These are phyloP conservation scores for Nymphaea thermarum DNA, from an alignment of 164 flowering plant genomes.

Conservation along the genomic window DNA sequence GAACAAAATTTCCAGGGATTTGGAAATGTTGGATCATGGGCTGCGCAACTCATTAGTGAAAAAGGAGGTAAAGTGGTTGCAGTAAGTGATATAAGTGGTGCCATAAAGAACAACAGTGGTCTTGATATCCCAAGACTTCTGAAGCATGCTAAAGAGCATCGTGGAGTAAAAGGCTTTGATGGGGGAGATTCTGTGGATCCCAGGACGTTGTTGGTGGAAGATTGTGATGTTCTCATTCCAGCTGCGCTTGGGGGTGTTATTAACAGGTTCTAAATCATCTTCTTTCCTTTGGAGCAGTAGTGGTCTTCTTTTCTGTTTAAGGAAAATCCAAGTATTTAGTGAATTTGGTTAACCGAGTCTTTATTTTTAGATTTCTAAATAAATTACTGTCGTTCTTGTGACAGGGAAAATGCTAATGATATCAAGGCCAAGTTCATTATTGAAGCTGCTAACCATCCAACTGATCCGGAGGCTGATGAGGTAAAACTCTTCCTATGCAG, in stretches of 20 bases:
- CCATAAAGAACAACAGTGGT: slow-evolving; percentile 71
- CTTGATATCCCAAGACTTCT: slow-evolving; percentile 59
- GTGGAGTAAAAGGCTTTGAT: slow-evolving; percentile 70
- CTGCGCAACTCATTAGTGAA: slow-evolving; percentile 65
- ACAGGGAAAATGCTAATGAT: slow-evolving; percentile 82
- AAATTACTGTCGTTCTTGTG: too few relatives aligned
- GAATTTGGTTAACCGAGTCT: neutral
- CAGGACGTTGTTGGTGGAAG: slow-evolving; percentile 60
- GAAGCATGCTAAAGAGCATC: slow-evolving; percentile 41
- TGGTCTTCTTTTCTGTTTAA: neutral
- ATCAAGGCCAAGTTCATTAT: slow-evolving; percentile 82
- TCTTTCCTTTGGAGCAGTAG: neutral
- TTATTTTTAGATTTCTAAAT: neutral
- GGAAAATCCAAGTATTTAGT: neutral
- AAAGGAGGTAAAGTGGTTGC: slow-evolving; percentile 81
- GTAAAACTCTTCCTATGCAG: slow-evolving; percentile 16
- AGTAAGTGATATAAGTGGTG: slow-evolving; percentile 77
- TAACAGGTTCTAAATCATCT: slow-evolving; percentile 40
- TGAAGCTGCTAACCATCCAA: slow-evolving; percentile 97
- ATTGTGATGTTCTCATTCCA: slow-evolving; percentile 87
- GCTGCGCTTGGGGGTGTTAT: slow-evolving; percentile 97
- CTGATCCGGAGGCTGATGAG: slow-evolving; percentile 99
- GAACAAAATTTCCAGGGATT: slow-evolving; percentile 47
- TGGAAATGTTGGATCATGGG: slow-evolving; percentile 98
- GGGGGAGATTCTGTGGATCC: slow-evolving; percentile 62